Conservation (phyloP, 352 stramenopile genomes). For the Globisporangium solare region DNA sequence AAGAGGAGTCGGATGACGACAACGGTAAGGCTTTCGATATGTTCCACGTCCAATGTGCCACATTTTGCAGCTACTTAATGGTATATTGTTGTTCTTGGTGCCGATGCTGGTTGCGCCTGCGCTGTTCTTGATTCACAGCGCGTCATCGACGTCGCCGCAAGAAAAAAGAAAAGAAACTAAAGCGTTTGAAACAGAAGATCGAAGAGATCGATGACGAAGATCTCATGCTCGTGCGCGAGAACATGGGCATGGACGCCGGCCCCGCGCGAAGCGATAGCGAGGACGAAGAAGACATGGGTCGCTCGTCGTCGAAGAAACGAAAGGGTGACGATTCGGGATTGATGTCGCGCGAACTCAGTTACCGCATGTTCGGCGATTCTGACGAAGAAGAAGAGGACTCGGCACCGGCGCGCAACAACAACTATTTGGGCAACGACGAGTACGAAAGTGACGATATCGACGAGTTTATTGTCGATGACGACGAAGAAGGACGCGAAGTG, state of each 20-base stretch:
- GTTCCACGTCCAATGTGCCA: too few species aligned
- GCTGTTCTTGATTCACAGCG: conserved; percentile 18
- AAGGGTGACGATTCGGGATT: conserved; percentile 66
- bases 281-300: conserved; percentile 67
- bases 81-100: conserved; percentile 6
- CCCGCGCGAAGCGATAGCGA: conserved; percentile 72
- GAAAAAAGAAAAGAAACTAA: conserved; percentile 88
- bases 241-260: conserved; percentile 82
- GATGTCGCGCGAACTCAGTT: conserved; percentile 84
- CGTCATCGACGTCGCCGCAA: conserved; percentile 63
- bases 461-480: conserved; percentile 88
- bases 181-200: conserved; percentile 84
- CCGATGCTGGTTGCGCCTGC: neutral
- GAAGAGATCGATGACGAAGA: conserved; percentile 88
- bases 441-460: conserved; percentile 89
- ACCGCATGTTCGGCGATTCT: conserved; percentile 87
- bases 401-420: conserved; percentile 57
- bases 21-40: conserved; percentile 30
- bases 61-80: neutral
- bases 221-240: conserved; percentile 85
- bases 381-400: conserved; percentile 85
- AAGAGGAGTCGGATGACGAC: conserved; percentile 70
- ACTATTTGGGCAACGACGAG: conserved; percentile 83
- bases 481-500: conserved; percentile 81
- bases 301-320: conserved; percentile 67